Evolutionary conservation across 176 grass and related monocot species (phyloP), one percentile per base, ranked within the genome.

Genomic region (Chrysopogon serrulatus): DNA sequence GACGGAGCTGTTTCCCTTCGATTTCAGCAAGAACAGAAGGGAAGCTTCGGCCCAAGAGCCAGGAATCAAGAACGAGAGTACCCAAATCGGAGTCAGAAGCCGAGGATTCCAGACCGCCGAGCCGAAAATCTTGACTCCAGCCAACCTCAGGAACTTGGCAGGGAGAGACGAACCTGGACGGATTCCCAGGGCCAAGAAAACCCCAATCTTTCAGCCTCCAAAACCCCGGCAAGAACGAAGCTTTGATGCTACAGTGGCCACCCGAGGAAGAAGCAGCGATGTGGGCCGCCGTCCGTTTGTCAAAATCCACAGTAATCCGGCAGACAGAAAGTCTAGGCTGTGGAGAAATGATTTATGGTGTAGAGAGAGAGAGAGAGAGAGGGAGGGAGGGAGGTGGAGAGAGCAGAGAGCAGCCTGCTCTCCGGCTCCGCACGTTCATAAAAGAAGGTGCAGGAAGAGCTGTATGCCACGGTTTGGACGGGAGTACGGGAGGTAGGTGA

Each of bases 211-310:
- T 37, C 72, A 53, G 13, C 36, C 9, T 21, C 44, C 28, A 76
- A 78, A 90, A 85, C 49, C 68, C 78, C 56, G 28, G 45, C 57
- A 90, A 85, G 78, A 85, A 79, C 48, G n/a, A 84, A 82, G 28
- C 59, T 81, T 82, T 68, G 69, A 59, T 71, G 80, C 17, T 44
- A 80, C 83, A 83, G 67, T 41, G 10, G 68, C 62, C 70, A 60
- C 53, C 67, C 42, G 41, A 11, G 27, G n/a, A 39, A 71, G 43
- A 79, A 43, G 19, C 61, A 45, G 51, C 82, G 72, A 76, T 61
- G 68, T 83, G 83, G 87, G 79, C 73, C 27, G 65, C 36, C 69
- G 43, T 87, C 69, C 54, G 71, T 56, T 87, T 78, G 73, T 72
- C 80, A 88, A n/a, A 73, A 67, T 32, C 27, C 60, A 51, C 76